Evolutionary conservation across 2,329 filamentous ascomycete species (phyloP).

Genomic region (Botrytis squamosa): DNA sequence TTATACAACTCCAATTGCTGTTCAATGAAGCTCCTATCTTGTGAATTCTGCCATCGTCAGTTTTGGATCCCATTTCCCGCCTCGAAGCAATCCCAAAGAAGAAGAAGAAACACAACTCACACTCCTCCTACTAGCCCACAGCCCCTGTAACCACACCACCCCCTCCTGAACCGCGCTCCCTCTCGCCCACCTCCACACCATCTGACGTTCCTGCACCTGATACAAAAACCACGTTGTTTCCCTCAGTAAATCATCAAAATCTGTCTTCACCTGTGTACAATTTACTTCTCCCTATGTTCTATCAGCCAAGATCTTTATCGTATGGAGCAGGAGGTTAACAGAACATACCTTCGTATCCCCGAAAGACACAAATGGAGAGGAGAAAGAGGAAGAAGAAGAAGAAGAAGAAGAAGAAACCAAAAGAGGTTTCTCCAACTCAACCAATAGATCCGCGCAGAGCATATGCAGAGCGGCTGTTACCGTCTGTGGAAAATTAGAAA

Average conservation of each 20-base stretch:
- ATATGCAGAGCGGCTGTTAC: constrained; percentile 30
- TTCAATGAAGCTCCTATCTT: constrained; percentile 39
- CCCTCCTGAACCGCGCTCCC: constrained; percentile 31
- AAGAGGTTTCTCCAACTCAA: constrained; percentile 33
- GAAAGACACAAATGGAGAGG: background rate
- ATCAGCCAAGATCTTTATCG: background rate
- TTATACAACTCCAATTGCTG: constrained; percentile 37
- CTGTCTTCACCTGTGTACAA: constrained; percentile 25
- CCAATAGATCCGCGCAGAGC: constrained; percentile 30
- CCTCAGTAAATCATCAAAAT: constrained; percentile 35
- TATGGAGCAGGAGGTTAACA: background rate
- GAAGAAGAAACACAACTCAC: constrained; percentile 28
- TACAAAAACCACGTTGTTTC: constrained; percentile 35
- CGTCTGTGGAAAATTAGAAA: constrained; percentile 19
- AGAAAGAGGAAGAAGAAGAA: background rate
- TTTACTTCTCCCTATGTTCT: constrained; percentile 7
- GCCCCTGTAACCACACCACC: constrained; percentile 35
- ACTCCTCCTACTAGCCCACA: constrained; percentile 38
- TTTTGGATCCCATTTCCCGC: background rate
- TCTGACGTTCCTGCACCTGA: constrained; percentile 35
- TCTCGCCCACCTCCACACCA: constrained; percentile 27
- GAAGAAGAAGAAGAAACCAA: background rate
- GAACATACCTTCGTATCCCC: background rate
- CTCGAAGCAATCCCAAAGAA: background rate
- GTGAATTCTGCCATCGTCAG: constrained; percentile 32